Evolutionary conservation across 305 asterid species (phyloP).

Genomic region (Fraxinus nigra): DNA sequence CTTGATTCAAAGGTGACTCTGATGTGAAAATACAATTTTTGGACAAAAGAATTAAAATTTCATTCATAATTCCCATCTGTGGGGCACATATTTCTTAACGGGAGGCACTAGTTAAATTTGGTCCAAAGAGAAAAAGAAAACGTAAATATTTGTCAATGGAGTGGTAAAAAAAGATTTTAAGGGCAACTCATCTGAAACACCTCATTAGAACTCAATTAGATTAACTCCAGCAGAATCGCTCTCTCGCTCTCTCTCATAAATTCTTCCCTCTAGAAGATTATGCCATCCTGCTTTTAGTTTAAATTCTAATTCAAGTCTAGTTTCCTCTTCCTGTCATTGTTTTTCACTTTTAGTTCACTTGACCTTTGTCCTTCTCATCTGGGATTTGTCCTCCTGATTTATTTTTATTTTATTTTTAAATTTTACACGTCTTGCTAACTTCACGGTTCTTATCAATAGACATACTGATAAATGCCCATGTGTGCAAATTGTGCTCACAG

Average conservation of each 20-base stretch:
- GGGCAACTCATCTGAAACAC: conserved; percentile 12
- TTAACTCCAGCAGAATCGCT: background rate
- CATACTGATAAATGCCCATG: background rate
- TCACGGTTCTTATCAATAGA: background rate
- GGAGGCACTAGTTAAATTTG: background rate
- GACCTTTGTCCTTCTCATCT: background rate
- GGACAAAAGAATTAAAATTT: background rate
- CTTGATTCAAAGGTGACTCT: conserved; percentile 3
- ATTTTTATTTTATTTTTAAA: background rate
- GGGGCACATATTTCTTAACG: background rate
- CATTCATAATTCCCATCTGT: background rate
- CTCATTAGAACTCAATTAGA: background rate
- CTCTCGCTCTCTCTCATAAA: background rate
- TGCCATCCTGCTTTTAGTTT: background rate
- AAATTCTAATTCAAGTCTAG: background rate
- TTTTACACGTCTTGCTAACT: background rate
- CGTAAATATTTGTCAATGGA: background rate
- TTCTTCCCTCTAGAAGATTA: background rate
- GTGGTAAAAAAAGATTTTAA: background rate
- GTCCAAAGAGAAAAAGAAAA: background rate
- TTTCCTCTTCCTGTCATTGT: background rate
- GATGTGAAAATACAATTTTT: conserved; percentile 8
- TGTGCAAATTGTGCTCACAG: background rate
- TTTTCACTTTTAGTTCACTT: background rate
- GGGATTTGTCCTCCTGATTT: background rate